phyloP scores from a whole-genome alignment of 73 alveolate species.

The Paraurostyla sp. region DNA sequence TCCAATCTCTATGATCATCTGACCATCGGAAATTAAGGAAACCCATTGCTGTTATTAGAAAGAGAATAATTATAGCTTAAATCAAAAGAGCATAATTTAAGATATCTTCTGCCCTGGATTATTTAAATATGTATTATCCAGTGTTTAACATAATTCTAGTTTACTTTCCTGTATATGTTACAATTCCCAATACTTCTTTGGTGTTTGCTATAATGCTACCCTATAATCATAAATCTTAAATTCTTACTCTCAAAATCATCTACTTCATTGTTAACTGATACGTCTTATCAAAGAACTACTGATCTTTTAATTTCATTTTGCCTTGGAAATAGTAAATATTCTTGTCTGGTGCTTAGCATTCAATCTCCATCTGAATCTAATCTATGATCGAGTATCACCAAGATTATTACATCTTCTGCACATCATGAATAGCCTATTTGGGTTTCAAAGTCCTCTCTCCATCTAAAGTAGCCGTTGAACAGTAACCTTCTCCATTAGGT shows the following conservation, averaged over 20 bases:
- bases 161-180: slow-evolving; percentile 14
- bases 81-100: background rate
- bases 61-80: background rate
- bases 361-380: background rate
- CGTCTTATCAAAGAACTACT: background rate
- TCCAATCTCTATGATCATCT: background rate
- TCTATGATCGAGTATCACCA: background rate
- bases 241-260: slow-evolving; percentile 35
- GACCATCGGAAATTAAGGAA: background rate
- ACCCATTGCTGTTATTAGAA: background rate
- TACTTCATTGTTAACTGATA: background rate
- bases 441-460: slow-evolving; percentile 44
- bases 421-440: background rate
- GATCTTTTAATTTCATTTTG: background rate
- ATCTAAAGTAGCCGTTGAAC: slow-evolving; percentile 41
- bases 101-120: slow-evolving; percentile 1
- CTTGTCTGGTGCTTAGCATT: slow-evolving; percentile 32
- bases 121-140: slow-evolving; percentile 28
- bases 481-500: slow-evolving; percentile 2
- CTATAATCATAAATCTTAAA: too few species aligned
- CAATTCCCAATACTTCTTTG: background rate
- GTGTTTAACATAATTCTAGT: slow-evolving; percentile 15
- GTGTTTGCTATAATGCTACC: slow-evolving; percentile 13
- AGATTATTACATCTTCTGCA: background rate
- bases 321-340: slow-evolving; percentile 22